These are phyloP conservation scores for Hypoxylon sp. DNA, from an alignment of 2,329 filamentous ascomycete genomes.

Conservation along the genomic window DNA sequence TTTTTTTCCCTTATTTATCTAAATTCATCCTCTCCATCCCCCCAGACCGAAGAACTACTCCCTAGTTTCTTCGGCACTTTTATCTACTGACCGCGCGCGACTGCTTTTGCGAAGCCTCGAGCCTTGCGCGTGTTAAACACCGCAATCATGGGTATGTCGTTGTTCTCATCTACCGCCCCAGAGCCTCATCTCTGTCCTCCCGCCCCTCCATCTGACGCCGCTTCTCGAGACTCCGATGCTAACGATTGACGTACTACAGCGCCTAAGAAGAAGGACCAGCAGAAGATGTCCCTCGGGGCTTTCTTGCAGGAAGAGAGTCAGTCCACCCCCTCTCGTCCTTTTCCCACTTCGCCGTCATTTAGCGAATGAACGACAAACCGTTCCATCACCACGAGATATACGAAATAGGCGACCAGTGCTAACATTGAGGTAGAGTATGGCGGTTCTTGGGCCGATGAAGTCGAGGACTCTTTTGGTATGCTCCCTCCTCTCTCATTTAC, in stretches of 20 bases:
- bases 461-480: conserved; percentile 88
- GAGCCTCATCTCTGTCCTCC: background rate
- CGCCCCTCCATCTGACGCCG: background rate
- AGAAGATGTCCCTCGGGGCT: conserved; percentile 97
- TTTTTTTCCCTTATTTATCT: too few relatives aligned
- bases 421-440: conserved; percentile 54
- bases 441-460: conserved; percentile 98
- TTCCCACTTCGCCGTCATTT: conserved; percentile 40
- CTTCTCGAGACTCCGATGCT: conserved; percentile 47
- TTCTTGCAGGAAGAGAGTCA: conserved; percentile 93
- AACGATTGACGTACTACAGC: conserved; percentile 62
- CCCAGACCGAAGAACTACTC: conserved; percentile 24
- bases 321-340: conserved; percentile 50
- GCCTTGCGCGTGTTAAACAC: conserved; percentile 48
- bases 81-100: conserved; percentile 37
- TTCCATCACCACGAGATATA: conserved; percentile 33
- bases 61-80: conserved; percentile 33
- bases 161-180: conserved; percentile 25
- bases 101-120: conserved; percentile 33
- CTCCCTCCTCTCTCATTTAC: conserved; percentile 42
- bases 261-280: conserved; percentile 87
- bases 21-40: conserved; percentile 4
- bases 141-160: conserved; percentile 69
- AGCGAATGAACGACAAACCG: conserved; percentile 15
- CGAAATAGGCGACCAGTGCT: conserved; percentile 28